Base-by-base conservation (phyloP, 192 early-diverging fungal species). In the Backusella australiensis region DNA sequence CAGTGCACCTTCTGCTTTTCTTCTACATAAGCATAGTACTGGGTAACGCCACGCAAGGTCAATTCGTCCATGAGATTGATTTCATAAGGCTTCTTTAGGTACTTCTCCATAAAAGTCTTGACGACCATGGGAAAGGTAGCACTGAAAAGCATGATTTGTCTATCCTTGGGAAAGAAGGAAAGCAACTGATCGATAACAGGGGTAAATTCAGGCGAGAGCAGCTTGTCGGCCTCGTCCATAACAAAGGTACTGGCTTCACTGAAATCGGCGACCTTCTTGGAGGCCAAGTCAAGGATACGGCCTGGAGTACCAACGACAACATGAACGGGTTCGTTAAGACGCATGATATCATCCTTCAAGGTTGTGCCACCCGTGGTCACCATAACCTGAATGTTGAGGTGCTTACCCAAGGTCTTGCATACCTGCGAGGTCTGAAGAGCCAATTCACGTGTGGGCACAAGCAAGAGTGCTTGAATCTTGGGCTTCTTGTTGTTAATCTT, bases 11-110 rank as follows among this genome's bases (percentile, higher is more conserved):
- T 99, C 79, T 99, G 98, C 75, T 94, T 89, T 80, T 99, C 98
- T 84, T 98, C 97, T 29, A 99, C 97, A 86, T 96, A 99, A 38
- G 98, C 98, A 83, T 99, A 99, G 87, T 96, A 99, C 87, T 99
- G 98, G 8, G 98, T 99, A 29, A 99, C 94, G 80, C 98, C 98
- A 73, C 94, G 92, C 78, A 99, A 88, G 6, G 98, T 99, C 42
- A 99, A 90, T 83, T 99, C 97, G 74, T 99, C 98, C 98, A 99
- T 99, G 44, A 99, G 85, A 76, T 99, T 99, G 81, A 99, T 99
- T 82, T 99, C 98, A 80, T 99, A 98, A 23, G 98, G 95, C 77
- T 96, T 97, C 83, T 87, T 86, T 78, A 99, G 89, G 77, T 92
- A 96, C 82, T 97, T 98, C 83, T 99, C 97, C 83, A 97, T 98